phyloP scores from a whole-genome alignment of 2,329 filamentous ascomycete genomes.

The Cercospora janseana region DNA sequence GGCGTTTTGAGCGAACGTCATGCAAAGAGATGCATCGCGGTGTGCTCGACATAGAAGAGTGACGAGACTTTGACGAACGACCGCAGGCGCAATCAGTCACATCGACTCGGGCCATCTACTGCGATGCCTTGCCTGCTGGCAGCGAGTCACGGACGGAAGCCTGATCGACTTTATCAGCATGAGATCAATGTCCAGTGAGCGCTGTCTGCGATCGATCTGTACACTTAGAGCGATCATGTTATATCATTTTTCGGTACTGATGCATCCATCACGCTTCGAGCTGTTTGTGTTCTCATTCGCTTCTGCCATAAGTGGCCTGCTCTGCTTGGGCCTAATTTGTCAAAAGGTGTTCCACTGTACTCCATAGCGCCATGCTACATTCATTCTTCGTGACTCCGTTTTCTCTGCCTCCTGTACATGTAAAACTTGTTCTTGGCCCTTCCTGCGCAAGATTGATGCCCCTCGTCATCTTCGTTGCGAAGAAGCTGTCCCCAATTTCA shows the following conservation, averaged over 20 bases:
- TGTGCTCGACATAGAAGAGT: constrained; percentile 3
- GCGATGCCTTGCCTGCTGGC: not conserved
- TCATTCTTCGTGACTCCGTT: not conserved
- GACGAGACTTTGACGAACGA: too few relatives aligned
- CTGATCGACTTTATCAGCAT: not conserved
- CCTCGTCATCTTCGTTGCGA: too few relatives aligned
- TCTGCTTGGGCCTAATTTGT: too few relatives aligned
- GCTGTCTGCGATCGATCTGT: constrained; percentile 1
- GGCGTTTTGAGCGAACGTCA: constrained; percentile 2
- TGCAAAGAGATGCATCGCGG: not conserved
- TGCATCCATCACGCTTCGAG: not conserved
- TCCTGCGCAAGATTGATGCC: not conserved
- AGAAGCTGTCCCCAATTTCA: constrained; percentile 27
- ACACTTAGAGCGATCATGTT: constrained; percentile 8
- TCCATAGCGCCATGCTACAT: constrained; percentile 1
- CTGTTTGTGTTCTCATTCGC: not conserved
- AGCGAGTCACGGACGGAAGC: not conserved
- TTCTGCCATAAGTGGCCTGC: not conserved
- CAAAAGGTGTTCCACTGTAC: not conserved
- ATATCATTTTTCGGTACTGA: constrained; percentile 4
- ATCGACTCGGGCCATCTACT: too few relatives aligned
- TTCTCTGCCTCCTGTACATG: too few relatives aligned
- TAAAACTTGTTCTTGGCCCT: not conserved
- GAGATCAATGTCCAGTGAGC: not conserved
- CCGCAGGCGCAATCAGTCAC: too few relatives aligned